A percentile compares a stretch with the other conserved stretches of the same genome.
These are phyloP conservation scores for Cytospora paraplurivora DNA, from an alignment of 2,329 filamentous ascomycete genomes.

Conservation along the genomic window DNA sequence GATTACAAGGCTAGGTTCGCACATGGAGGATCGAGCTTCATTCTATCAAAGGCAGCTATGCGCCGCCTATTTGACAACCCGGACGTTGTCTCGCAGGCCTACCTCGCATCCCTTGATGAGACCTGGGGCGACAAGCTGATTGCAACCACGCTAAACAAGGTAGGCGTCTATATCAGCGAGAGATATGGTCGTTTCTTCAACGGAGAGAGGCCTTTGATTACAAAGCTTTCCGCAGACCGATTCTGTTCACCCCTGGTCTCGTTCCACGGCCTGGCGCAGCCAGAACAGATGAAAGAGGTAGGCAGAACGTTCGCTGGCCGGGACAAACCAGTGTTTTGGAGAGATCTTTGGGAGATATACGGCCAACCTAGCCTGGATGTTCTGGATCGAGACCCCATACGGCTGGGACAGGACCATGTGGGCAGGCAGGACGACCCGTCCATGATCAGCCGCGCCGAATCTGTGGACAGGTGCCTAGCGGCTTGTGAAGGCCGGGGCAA, in stretches of 20 bases:
- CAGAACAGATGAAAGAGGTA: conserved; percentile 48
- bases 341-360: conserved; percentile 53
- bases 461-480: conserved; percentile 46
- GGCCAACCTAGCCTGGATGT: conserved; percentile 43
- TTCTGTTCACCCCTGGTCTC: conserved; percentile 58
- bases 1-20: conserved; percentile 58
- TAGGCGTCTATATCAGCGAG: conserved; percentile 59
- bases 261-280: conserved; percentile 53
- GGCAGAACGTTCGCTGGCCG: conserved; percentile 45
- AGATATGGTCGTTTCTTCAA: conserved; percentile 57
- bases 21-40: conserved; percentile 57
- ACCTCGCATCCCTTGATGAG: conserved; percentile 52
- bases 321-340: conserved; percentile 50
- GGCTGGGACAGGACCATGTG: conserved; percentile 50
- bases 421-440: conserved; percentile 50
- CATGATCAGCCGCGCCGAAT: conserved; percentile 40
- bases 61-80: conserved; percentile 48
- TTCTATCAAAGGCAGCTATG: conserved; percentile 55
- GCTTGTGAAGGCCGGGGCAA: conserved; percentile 44
- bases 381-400: conserved; percentile 42
- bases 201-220: conserved; percentile 53
- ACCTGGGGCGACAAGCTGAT: conserved; percentile 58
- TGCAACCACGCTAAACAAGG: conserved; percentile 53
- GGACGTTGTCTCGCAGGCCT: conserved; percentile 46
- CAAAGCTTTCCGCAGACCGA: conserved; percentile 51